Evolutionary conservation across 2,329 filamentous ascomycete species (phyloP), one percentile per base, ranked within the genome.

Genomic region (Cytospora chrysosperma): DNA sequence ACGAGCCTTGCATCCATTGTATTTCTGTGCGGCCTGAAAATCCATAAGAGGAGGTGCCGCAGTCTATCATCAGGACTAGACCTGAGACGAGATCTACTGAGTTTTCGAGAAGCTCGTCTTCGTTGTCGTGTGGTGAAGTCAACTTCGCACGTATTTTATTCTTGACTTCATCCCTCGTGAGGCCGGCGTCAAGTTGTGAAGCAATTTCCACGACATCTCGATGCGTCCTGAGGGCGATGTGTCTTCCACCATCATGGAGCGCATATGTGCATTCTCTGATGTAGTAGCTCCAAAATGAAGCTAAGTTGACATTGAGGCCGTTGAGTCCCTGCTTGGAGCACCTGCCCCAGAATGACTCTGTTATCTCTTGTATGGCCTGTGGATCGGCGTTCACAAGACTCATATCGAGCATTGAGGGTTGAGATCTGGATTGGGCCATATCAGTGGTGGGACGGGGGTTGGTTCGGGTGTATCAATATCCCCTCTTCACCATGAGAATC

Each of bases 161-260:
- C n/a, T 64, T 64, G 52, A 64, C 37, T 2, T 52, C 52, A 1
- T 8, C n/a, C 19, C 52, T 52, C 0, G 21, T 15, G 7, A 28
- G 26, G 62, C 34, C 51, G n/a, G 56, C 30, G 15, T 60, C 24
- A 13, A 61, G 17, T 10, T 64, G 30, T 12, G 26, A n/a, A 52
- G 53, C 50, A 32, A 64, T 47, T 12, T 64, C 56, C 28, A 61
- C 32, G 10, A 61, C 21, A 3, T 64, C 62, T 15, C 19, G 50
- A n/a, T 61, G 51, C 1, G 30, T 59, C n/a, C 56, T 52, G 2
- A 49, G 47, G 27, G 62, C 51, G 2, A 64, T 27, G 10, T 60
- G 40, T 2, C 51, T 34, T 3, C 56, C 52, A 5, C 32, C 12
- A n/a, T 59, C 50, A n/a, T 58, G 56, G 4, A 63, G 56, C 3